These are phyloP conservation scores for Xylariaceae sp. DNA, from an alignment of 2,329 filamentous ascomycete species.

Conservation along the genomic window DNA sequence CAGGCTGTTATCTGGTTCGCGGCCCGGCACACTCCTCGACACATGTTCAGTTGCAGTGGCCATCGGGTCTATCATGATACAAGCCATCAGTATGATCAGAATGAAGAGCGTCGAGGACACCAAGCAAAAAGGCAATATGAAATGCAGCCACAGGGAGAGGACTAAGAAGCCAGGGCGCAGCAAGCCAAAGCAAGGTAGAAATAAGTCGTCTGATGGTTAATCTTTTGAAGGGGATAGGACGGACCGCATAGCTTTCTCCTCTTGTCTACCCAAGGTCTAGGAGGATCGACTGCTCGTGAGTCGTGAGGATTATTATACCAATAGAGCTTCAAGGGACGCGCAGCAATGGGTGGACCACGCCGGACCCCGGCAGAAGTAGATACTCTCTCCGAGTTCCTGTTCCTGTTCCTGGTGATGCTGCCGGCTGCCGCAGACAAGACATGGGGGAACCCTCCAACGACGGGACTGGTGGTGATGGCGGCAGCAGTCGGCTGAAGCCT, in stretches of 20 bases:
- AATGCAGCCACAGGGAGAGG: slow-evolving; percentile 1
- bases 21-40: slow-evolving; percentile 41
- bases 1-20: slow-evolving; percentile 44
- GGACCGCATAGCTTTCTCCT: slow-evolving; percentile 21
- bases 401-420: slow-evolving; percentile 21
- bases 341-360: slow-evolving; percentile 13
- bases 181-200: slow-evolving; percentile 2
- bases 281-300: slow-evolving; percentile 11
- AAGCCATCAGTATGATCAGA: slow-evolving; percentile 25
- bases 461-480: slow-evolving; percentile 17
- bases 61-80: slow-evolving; percentile 43
- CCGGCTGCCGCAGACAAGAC: slow-evolving; percentile 24
- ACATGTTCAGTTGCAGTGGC: slow-evolving; percentile 50
- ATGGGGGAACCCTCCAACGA: slow-evolving; percentile 31
- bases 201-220: slow-evolving; percentile 10
- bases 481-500: slow-evolving; percentile 19
- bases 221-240: slow-evolving; percentile 11
- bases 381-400: slow-evolving; percentile 12
- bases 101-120: slow-evolving; percentile 19
- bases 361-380: slow-evolving; percentile 12
- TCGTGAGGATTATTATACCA: slow-evolving; percentile 18
- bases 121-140: slow-evolving; percentile 21
- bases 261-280: slow-evolving; percentile 9
- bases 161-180: background rate
- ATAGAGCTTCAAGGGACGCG: slow-evolving; percentile 16